Percentiles rank a stretch among this genome's conserved stretches.
Evolutionary conservation across 306 rosid genomes (phyloP).

Genomic region (Quercus glauca): DNA sequence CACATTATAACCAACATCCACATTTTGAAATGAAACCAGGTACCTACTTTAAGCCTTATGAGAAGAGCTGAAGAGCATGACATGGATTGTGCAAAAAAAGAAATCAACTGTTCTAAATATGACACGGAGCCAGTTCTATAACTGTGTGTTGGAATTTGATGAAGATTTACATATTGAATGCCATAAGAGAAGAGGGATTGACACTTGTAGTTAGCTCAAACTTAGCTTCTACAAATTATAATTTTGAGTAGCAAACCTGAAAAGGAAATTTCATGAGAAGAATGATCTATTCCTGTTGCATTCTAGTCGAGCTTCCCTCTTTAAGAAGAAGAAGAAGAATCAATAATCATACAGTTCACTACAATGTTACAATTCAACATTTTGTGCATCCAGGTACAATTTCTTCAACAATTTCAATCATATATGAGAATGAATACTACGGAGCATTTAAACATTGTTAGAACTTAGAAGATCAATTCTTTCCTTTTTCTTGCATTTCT

Average conservation of each 20-base stretch:
- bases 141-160: too few species aligned
- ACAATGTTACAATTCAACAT: background rate
- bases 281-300: conserved; percentile 71
- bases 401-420: background rate
- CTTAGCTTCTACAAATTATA: too few species aligned
- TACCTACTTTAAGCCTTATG: background rate
- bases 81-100: background rate
- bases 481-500: conserved; percentile 96
- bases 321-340: conserved; percentile 26
- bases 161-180: too few species aligned
- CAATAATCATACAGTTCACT: background rate
- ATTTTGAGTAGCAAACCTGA: too few species aligned
- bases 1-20: too few species aligned
- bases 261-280: too few species aligned
- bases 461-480: conserved; percentile 27
- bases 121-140: too few species aligned
- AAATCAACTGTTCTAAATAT: background rate
- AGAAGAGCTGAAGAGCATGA: background rate
- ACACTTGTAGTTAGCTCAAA: too few species aligned
- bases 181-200: too few species aligned
- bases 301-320: conserved; percentile 92
- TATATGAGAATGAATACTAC: background rate
- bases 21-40: background rate
- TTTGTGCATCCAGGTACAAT: background rate
- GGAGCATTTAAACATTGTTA: background rate